Evolutionary conservation across 1,139 yeast genomes (phyloP).

Genomic region (Candida sanyaensis): DNA sequence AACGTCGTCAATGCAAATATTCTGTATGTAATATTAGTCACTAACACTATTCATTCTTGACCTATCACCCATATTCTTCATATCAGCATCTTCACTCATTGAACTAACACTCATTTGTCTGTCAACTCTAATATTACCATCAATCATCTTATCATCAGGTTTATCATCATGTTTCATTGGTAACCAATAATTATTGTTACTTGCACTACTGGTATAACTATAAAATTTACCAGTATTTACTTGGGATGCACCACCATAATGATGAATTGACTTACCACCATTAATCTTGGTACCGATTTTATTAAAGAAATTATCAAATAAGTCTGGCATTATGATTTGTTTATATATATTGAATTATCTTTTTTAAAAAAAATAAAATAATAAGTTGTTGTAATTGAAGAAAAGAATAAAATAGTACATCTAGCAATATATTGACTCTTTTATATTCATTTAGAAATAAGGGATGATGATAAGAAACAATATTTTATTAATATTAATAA

Average conservation of each 20-base stretch:
- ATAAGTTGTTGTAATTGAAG: neutral
- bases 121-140: slow-evolving; percentile 3
- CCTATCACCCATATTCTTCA: slow-evolving; percentile 1
- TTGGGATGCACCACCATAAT: slow-evolving; percentile 33
- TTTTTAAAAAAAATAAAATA: too few species aligned
- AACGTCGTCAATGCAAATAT: neutral
- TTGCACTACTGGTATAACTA: slow-evolving; percentile 36
- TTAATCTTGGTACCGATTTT: slow-evolving; percentile 31
- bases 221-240: slow-evolving; percentile 42
- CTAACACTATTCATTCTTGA: slow-evolving; percentile 12
- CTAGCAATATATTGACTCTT: too few species aligned
- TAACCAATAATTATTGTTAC: slow-evolving; percentile 46
- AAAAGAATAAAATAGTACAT: neutral
- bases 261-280: slow-evolving; percentile 36
- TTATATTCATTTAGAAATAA: too few species aligned
- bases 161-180: slow-evolving; percentile 19
- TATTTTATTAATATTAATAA: too few species aligned
- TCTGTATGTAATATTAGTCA: neutral
- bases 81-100: slow-evolving; percentile 3
- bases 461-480: too few species aligned
- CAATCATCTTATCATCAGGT: neutral
- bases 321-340: slow-evolving; percentile 36
- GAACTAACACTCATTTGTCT: slow-evolving; percentile 8
- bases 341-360: neutral
- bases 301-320: slow-evolving; percentile 43